Evolutionary conservation across 345 rosid species (phyloP).

Genomic region (Populus euphratica): DNA sequence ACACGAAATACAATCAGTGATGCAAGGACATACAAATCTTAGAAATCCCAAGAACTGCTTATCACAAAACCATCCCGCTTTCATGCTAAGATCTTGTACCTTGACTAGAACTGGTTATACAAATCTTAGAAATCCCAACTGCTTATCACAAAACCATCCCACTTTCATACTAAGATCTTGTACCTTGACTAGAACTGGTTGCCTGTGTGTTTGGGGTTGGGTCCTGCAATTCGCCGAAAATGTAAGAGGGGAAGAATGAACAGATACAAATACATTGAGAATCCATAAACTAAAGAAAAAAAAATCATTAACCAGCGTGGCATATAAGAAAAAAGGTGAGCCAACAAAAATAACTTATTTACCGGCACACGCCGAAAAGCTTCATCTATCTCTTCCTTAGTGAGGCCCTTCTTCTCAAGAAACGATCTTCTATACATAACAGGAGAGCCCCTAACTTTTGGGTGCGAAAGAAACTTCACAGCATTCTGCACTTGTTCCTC

Average conservation of each 20-base stretch:
- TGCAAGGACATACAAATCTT: slow-evolving; percentile 1
- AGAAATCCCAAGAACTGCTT: slow-evolving; percentile 12
- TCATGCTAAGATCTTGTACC: slow-evolving; percentile 36
- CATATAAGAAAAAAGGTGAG: neutral
- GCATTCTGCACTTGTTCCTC: slow-evolving; percentile 97
- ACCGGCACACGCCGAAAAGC: slow-evolving; percentile 95
- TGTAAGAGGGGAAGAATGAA: neutral
- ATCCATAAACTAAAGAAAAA: neutral
- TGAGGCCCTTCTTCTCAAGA: slow-evolving; percentile 94
- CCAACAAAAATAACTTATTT: slow-evolving; percentile 20
- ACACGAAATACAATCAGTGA: slow-evolving; percentile 21
- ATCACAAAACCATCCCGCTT: slow-evolving; percentile 1
- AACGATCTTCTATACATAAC: slow-evolving; percentile 85
- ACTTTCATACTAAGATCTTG: slow-evolving; percentile 8
- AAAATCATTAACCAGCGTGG: neutral
- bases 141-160: neutral
- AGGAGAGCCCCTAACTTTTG: slow-evolving; percentile 87
- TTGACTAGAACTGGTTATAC: slow-evolving; percentile 36
- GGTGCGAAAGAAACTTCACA: slow-evolving; percentile 90
- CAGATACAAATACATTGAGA: neutral
- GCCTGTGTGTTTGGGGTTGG: slow-evolving; percentile 71
- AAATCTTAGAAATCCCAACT: slow-evolving; percentile 8
- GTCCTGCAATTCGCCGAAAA: slow-evolving; percentile 50
- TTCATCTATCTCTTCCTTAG: slow-evolving; percentile 95
- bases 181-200: slow-evolving; percentile 55